A percentile compares a stretch with the other conserved stretches of the same genome.
Conservation (phyloP, 495 filamentous ascomycete genomes). For the Aspergillus nidulans region DNA sequence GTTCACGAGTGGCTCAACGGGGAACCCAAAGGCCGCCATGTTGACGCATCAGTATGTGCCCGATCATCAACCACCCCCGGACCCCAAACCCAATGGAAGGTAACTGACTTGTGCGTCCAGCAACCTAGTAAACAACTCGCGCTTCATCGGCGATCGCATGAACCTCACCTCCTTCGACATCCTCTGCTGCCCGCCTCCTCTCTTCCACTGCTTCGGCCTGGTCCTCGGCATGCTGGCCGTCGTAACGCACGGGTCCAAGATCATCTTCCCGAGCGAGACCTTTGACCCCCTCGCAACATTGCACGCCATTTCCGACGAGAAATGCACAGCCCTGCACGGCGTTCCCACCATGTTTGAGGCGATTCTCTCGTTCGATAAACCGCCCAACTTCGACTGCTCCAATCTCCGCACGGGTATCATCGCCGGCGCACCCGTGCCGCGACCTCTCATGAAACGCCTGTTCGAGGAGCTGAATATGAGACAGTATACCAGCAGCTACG, state of each 20-base stretch:
- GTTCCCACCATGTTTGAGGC: slow-evolving; percentile 72
- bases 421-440: slow-evolving; percentile 62
- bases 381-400: slow-evolving; percentile 40
- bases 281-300: slow-evolving; percentile 59
- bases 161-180: slow-evolving; percentile 55
- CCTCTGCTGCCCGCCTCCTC: slow-evolving; percentile 65
- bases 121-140: slow-evolving; percentile 66
- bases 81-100: background rate
- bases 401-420: slow-evolving; percentile 62
- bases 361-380: slow-evolving; percentile 52
- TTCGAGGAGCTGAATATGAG: slow-evolving; percentile 58
- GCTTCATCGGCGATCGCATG: slow-evolving; percentile 68
- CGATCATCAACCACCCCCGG: background rate
- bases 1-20: slow-evolving; percentile 68
- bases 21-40: slow-evolving; percentile 71
- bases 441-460: slow-evolving; percentile 58
- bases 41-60: slow-evolving; percentile 61
- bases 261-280: slow-evolving; percentile 60
- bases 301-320: slow-evolving; percentile 55
- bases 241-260: slow-evolving; percentile 61
- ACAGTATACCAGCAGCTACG: slow-evolving; percentile 66
- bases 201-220: slow-evolving; percentile 73
- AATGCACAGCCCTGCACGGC: slow-evolving; percentile 66
- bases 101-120: slow-evolving; percentile 23
- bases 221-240: slow-evolving; percentile 65